Evolutionary conservation across 1,284 basidiomycete genomes (phyloP).

Genomic region (Boletus coffeatus): DNA sequence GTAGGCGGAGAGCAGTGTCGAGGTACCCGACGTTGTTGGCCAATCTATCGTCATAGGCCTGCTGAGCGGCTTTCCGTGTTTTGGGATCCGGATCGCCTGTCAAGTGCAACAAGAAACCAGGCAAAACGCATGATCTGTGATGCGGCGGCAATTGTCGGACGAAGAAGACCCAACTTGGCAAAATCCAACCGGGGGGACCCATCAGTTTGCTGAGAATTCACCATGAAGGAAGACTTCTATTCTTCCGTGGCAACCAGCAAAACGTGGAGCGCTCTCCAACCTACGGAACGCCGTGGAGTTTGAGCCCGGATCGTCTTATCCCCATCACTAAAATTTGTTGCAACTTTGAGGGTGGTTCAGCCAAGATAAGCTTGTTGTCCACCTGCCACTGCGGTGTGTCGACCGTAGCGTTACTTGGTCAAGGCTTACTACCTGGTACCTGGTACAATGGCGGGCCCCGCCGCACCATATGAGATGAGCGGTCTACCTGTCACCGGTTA

Average conservation of each 20-base stretch:
- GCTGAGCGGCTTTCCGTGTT: constrained; percentile 59
- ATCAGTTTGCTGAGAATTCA: constrained; percentile 22
- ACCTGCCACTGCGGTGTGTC: neutral
- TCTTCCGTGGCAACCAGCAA: constrained; percentile 32
- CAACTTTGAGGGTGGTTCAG: neutral
- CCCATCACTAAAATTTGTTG: constrained; percentile 7
- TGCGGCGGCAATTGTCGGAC: constrained; percentile 19
- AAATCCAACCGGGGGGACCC: constrained; percentile 13
- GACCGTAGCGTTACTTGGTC: neutral
- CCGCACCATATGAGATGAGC: constrained; percentile 17
- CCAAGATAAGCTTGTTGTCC: neutral
- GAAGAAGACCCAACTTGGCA: constrained; percentile 10
- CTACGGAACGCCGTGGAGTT: constrained; percentile 27
- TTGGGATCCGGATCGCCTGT: constrained; percentile 36
- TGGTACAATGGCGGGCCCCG: neutral
- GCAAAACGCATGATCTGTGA: constrained; percentile 2
- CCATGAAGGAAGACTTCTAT: constrained; percentile 30
- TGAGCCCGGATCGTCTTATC: constrained; percentile 18
- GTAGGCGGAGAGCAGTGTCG: constrained; percentile 58
- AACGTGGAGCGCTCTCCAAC: constrained; percentile 23
- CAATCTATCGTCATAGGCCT: constrained; percentile 64
- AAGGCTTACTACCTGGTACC: constrained; percentile 20
- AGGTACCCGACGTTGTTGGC: constrained; percentile 66
- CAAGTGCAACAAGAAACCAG: constrained; percentile 3
- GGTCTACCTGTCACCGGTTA: constrained; percentile 22